These are phyloP conservation scores for Paramyrothecium roridum DNA, from an alignment of 2,329 filamentous ascomycete genomes.

Conservation along the genomic window DNA sequence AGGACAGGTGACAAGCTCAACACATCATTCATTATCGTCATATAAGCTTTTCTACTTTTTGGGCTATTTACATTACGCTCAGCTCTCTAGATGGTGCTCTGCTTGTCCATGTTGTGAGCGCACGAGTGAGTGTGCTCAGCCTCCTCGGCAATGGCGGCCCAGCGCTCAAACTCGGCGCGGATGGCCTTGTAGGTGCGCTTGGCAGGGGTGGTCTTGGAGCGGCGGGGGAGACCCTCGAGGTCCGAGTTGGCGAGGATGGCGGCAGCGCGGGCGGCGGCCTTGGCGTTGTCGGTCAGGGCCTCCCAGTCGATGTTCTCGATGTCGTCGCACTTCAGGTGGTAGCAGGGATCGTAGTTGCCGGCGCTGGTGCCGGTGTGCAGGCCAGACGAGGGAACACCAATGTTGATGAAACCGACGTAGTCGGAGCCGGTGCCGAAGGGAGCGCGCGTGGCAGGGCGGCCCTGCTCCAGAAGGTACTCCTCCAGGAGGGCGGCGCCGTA, in stretches of 20 bases:
- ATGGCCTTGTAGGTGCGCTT: conserved; percentile 19
- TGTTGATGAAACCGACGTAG: conserved; percentile 36
- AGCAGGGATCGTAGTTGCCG: conserved; percentile 27
- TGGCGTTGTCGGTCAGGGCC: conserved; percentile 32
- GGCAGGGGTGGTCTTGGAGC: conserved; percentile 24
- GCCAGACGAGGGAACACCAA: conserved; percentile 36
- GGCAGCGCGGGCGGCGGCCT: conserved; percentile 47
- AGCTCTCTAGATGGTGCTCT: conserved; percentile 14
- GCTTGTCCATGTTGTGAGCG: conserved; percentile 13
- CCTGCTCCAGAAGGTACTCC: conserved; percentile 24
- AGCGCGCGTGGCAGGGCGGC: conserved; percentile 11
- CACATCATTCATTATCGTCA: neutral
- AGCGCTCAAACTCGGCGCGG: conserved; percentile 18
- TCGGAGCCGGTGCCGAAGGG: conserved; percentile 34
- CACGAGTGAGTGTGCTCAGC: conserved; percentile 25
- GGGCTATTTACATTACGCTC: neutral
- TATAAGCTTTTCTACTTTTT: neutral
- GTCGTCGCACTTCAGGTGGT: conserved; percentile 37
- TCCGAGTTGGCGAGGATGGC: conserved; percentile 36
- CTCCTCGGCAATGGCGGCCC: conserved; percentile 17
- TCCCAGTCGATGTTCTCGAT: conserved; percentile 37
- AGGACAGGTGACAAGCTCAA: neutral
- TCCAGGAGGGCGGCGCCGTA: conserved; percentile 29
- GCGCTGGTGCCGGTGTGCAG: conserved; percentile 36
- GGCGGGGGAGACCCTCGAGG: conserved; percentile 27